Conservation (phyloP, 768 basidiomycete species). For the Collybia nuda region DNA sequence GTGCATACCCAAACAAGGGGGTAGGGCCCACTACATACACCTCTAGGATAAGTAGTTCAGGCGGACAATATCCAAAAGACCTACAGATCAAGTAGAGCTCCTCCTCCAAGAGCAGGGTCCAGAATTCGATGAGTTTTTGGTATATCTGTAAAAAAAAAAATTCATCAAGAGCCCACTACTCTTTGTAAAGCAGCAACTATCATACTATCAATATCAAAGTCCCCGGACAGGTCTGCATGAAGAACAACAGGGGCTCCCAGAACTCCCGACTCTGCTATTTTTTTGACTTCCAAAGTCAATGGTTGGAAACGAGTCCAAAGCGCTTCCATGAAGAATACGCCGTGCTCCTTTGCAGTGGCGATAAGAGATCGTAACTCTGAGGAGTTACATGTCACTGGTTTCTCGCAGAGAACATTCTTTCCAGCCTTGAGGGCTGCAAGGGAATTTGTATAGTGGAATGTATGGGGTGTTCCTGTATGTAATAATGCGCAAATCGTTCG, state of each 20-base stretch:
- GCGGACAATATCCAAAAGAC: slow-evolving; percentile 18
- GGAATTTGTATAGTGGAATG: slow-evolving; percentile 77
- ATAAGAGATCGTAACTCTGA: slow-evolving; percentile 76
- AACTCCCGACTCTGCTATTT: slow-evolving; percentile 57
- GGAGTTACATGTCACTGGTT: slow-evolving; percentile 78
- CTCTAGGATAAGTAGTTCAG: slow-evolving; percentile 2
- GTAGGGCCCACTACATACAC: slow-evolving; percentile 67
- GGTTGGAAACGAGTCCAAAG: slow-evolving; percentile 88
- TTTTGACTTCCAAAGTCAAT: slow-evolving; percentile 61
- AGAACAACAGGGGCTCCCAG: slow-evolving; percentile 67
- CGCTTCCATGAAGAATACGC: slow-evolving; percentile 91
- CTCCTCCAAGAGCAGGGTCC: slow-evolving; percentile 79
- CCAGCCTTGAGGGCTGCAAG: slow-evolving; percentile 73
- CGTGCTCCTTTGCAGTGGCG: slow-evolving; percentile 69
- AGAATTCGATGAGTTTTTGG: slow-evolving; percentile 74
- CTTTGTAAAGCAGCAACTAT: slow-evolving; percentile 5
- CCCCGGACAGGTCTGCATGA: slow-evolving; percentile 74
- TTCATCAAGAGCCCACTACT: no score
- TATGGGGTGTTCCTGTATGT: slow-evolving; percentile 75
- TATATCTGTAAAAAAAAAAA: slow-evolving; percentile 57
- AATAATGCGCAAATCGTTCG: background rate
- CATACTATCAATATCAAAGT: slow-evolving; percentile 68
- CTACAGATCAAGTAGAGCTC: slow-evolving; percentile 81
- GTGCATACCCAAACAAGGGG: slow-evolving; percentile 71
- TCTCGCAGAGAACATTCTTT: slow-evolving; percentile 89